A percentile compares a stretch with the other conserved stretches of the same genome.
These are phyloP conservation scores for Hymenoscyphus scutula DNA, from an alignment of 2,329 filamentous ascomycete genomes.

Conservation along the genomic window DNA sequence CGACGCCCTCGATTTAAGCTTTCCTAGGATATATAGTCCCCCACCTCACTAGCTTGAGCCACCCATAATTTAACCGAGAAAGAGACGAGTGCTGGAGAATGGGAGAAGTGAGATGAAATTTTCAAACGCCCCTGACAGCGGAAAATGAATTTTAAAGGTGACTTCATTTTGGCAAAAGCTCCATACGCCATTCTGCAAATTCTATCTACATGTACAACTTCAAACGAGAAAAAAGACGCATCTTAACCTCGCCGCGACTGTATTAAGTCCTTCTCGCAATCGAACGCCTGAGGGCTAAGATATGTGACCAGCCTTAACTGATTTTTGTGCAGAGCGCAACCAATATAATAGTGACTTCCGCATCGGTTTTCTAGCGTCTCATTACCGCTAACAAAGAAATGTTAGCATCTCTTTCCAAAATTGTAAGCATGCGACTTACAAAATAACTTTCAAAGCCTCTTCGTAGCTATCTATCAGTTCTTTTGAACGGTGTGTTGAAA, in stretches of 20 bases:
- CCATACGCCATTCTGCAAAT: not conserved
- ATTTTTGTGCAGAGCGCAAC: constrained; percentile 18
- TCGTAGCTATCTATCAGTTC: constrained; percentile 28
- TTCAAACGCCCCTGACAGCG: too few relatives aligned
- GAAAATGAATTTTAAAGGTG: not conserved
- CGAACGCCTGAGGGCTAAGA: constrained; percentile 16
- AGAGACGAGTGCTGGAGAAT: not conserved
- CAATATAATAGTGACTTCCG: constrained; percentile 23
- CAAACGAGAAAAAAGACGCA: not conserved
- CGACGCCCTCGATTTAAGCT: not conserved
- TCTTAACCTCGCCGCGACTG: not conserved
- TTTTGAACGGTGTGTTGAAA: constrained; percentile 20
- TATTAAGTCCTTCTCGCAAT: constrained; percentile 7
- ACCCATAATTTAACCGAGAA: not conserved
- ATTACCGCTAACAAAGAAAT: constrained; percentile 13
- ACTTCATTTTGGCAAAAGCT: not conserved
- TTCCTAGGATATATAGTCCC: not conserved
- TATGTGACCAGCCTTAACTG: constrained; percentile 23
- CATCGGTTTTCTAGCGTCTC: constrained; percentile 17
- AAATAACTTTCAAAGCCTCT: constrained; percentile 23
- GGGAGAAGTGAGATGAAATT: too few relatives aligned
- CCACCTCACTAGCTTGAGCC: not conserved
- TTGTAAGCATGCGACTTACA: constrained; percentile 16
- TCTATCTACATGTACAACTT: not conserved
- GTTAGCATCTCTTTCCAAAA: not conserved